phyloP scores from a whole-genome alignment of 768 basidiomycete genomes.

The Hericium coralloides region DNA sequence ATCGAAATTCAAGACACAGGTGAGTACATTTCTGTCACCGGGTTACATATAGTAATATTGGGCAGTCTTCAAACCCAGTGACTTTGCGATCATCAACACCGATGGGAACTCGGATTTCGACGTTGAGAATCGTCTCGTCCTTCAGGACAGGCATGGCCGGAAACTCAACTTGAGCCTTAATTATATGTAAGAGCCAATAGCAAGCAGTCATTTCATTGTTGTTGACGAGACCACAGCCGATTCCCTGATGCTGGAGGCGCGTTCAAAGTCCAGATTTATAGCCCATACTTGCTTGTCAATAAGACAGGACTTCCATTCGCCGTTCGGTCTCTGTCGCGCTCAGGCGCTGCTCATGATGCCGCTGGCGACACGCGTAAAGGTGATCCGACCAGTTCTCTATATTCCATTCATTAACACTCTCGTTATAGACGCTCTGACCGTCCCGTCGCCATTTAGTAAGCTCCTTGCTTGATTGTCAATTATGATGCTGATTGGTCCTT shows the following conservation, averaged over 20 bases:
- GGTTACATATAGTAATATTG: neutral
- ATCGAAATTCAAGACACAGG: slow-evolving; percentile 89
- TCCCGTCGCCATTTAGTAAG: slow-evolving; percentile 76
- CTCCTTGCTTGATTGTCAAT: slow-evolving; percentile 10
- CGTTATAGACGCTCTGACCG: slow-evolving; percentile 31
- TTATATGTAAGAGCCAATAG: slow-evolving; percentile 59
- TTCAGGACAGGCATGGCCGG: slow-evolving; percentile 65
- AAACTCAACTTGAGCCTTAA: slow-evolving; percentile 80
- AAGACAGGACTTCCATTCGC: slow-evolving; percentile 84
- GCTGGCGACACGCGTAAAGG: slow-evolving; percentile 74
- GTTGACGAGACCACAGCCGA: slow-evolving; percentile 32
- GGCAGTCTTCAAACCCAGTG: slow-evolving; percentile 84
- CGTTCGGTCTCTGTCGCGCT: slow-evolving; percentile 54
- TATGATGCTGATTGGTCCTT: neutral
- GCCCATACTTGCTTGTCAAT: slow-evolving; percentile 85
- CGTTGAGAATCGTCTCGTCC: slow-evolving; percentile 58
- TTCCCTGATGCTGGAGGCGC: slow-evolving; percentile 90
- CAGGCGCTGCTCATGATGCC: slow-evolving; percentile 61
- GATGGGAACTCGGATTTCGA: slow-evolving; percentile 87
- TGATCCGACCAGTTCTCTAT: slow-evolving; percentile 22
- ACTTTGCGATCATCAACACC: slow-evolving; percentile 96
- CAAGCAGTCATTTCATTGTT: neutral
- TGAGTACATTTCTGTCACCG: slow-evolving; percentile 23
- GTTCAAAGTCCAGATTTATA: slow-evolving; percentile 92
- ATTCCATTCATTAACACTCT: neutral